phyloP scores from a whole-genome alignment of 768 basidiomycete genomes.

The Lanmaoa rubissima region DNA sequence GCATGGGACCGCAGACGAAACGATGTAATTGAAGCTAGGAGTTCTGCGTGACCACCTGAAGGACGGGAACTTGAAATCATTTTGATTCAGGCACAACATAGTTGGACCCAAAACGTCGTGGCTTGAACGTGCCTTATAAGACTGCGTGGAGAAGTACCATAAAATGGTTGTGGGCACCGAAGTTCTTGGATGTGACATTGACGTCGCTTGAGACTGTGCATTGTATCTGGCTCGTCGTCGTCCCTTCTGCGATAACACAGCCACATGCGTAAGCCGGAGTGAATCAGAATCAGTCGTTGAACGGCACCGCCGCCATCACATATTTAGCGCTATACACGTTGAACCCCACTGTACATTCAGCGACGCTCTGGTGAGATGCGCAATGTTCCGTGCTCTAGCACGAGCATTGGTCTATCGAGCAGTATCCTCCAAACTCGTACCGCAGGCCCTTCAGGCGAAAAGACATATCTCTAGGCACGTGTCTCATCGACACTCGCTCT shows the following conservation, averaged over 20 bases:
- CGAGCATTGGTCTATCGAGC: slow-evolving; percentile 6
- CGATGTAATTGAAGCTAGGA: neutral
- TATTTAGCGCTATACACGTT: slow-evolving; percentile 5
- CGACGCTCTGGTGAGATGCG: slow-evolving; percentile 36
- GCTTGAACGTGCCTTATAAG: neutral
- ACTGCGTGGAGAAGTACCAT: neutral
- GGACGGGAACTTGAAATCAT: neutral
- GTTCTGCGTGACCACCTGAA: neutral
- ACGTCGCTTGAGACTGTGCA: neutral
- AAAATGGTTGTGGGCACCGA: no score
- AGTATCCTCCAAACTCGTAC: neutral
- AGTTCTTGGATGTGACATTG: neutral
- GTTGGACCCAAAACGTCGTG: neutral
- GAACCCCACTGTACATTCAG: neutral
- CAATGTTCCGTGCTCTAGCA: slow-evolving; percentile 47
- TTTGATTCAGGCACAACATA: neutral
- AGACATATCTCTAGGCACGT: neutral
- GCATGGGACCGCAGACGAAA: neutral
- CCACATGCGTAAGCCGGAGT: neutral
- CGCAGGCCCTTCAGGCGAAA: neutral
- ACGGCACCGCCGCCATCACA: slow-evolving; percentile 3
- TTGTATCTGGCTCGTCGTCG: no score
- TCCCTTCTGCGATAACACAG: slow-evolving; percentile 3
- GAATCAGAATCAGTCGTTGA: neutral
- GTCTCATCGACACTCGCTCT: neutral